Conservation (phyloP, 2,329 filamentous ascomycete species). For the Aspergillus sergii region DNA sequence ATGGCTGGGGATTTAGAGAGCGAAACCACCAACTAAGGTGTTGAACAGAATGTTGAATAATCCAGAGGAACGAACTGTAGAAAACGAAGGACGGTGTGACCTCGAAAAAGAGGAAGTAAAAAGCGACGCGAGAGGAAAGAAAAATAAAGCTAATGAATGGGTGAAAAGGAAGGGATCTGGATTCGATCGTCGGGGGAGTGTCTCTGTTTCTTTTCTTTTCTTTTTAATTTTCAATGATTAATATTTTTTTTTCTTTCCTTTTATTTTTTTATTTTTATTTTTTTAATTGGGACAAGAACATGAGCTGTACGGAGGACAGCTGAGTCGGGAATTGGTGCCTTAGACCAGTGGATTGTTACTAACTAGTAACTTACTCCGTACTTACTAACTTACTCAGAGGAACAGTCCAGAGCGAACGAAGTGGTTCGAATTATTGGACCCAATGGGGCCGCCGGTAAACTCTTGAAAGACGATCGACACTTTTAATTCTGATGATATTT, state of each 20-base stretch:
- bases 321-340: neutral
- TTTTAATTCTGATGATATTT: conserved; percentile 8
- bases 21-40: conserved; percentile 7
- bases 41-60: neutral
- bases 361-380: neutral
- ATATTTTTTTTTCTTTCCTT: neutral
- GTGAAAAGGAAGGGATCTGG: conserved; percentile 20
- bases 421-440: conserved; percentile 18
- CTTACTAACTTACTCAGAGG: neutral
- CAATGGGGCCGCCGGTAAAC: conserved; percentile 12
- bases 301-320: conserved; percentile 3
- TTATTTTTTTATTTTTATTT: neutral
- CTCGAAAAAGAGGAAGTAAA: conserved; percentile 8
- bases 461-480: conserved; percentile 18
- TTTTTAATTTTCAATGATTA: neutral
- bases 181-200: conserved; percentile 15
- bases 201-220: conserved; percentile 7
- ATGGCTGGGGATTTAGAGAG: conserved; percentile 8
- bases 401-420: conserved; percentile 15
- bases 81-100: conserved; percentile 1
- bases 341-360: conserved; percentile 6
- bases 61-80: neutral
- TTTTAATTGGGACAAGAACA: conserved; percentile 6
- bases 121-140: conserved; percentile 10
- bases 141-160: neutral